These are phyloP conservation scores for Carex pumila DNA, from an alignment of 176 grass and related monocot species.

Conservation along the genomic window DNA sequence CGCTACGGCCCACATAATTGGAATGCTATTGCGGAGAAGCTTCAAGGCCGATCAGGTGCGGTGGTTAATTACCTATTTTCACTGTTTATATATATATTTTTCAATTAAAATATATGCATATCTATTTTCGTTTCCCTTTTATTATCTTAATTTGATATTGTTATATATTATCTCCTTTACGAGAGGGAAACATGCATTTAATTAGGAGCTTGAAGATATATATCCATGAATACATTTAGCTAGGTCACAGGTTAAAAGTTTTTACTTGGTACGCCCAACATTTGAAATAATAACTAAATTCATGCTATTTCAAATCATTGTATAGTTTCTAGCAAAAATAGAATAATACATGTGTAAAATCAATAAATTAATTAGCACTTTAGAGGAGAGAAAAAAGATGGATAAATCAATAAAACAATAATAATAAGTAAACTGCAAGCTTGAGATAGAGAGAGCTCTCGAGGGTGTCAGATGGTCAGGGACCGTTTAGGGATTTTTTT, in stretches of 20 bases:
- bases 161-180: neutral
- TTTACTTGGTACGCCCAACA: neutral
- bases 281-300: neutral
- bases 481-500: no score
- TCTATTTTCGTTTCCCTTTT: neutral
- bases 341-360: neutral
- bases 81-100: neutral
- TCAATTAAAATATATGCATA: neutral
- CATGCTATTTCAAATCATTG: neutral
- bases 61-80: neutral
- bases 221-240: neutral
- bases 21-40: conserved; percentile 91
- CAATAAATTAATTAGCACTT: neutral
- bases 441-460: neutral
- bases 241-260: neutral
- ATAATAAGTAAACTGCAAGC: neutral
- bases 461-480: neutral
- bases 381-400: neutral
- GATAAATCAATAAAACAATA: neutral
- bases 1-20: conserved; percentile 78
- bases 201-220: neutral
- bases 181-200: neutral
- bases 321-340: neutral
- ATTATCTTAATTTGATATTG: neutral
- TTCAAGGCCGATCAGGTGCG: conserved; percentile 86